These are phyloP conservation scores for Plasmodium knowlesi DNA, from an alignment of 169 alveolate species.

Conservation along the genomic window DNA sequence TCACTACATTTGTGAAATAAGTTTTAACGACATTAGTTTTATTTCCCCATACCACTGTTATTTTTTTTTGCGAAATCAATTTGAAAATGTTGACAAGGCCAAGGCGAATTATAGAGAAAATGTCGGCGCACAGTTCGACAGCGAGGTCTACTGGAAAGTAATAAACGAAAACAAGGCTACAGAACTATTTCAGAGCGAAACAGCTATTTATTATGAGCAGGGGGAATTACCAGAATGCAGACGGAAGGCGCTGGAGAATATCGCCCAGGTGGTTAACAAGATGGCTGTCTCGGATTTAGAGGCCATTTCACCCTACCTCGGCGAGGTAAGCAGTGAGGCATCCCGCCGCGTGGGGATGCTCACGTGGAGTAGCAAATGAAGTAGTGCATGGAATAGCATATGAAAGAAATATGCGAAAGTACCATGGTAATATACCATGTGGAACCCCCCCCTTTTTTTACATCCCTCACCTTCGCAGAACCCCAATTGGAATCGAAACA, in stretches of 20 bases:
- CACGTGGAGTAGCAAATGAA: not conserved
- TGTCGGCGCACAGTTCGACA: not conserved
- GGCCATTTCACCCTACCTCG: constrained; percentile 41
- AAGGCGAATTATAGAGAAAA: constrained; percentile 20
- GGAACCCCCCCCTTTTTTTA: not conserved
- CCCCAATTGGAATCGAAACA: constrained; percentile 76
- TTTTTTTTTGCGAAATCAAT: constrained; percentile 59
- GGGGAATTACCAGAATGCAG: constrained; percentile 10
- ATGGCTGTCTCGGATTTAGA: constrained; percentile 38
- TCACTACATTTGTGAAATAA: constrained; percentile 65
- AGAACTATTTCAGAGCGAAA: constrained; percentile 39
- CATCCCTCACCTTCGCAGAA: constrained; percentile 48
- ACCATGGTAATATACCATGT: not conserved
- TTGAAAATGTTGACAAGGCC: constrained; percentile 21
- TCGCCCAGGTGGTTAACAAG: constrained; percentile 32
- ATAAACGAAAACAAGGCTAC: constrained; percentile 35
- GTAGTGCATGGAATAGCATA: not conserved
- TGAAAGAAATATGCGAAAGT: not conserved
- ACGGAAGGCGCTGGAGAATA: constrained; percentile 7
- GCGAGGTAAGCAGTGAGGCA: constrained; percentile 48
- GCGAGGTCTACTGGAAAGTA: constrained; percentile 10
- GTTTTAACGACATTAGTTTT: constrained; percentile 62
- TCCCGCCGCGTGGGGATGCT: not conserved
- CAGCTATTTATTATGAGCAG: constrained; percentile 35
- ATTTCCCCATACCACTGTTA: constrained; percentile 73